Conservation (phyloP, 306 rosid genomes). For the Medicago ruthenica region DNA sequence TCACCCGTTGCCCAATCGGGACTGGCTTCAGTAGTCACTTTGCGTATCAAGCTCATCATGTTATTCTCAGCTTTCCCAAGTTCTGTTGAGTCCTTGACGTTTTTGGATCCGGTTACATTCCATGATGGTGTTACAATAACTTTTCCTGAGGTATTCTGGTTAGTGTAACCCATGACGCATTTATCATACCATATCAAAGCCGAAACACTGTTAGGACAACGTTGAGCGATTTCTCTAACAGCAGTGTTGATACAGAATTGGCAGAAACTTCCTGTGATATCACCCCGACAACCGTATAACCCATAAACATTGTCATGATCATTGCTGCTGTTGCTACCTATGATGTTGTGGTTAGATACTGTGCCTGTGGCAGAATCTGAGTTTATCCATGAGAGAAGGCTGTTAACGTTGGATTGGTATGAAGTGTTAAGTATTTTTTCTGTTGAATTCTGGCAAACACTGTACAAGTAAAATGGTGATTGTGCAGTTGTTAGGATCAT, state of each 20-base stretch:
- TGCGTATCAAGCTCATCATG: conserved; percentile 23
- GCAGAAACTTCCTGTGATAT: conserved; percentile 1
- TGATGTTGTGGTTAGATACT: background rate
- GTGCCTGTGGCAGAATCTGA: background rate
- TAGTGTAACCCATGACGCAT: conserved; percentile 34
- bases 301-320: conserved; percentile 24
- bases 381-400: conserved; percentile 1
- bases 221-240: background rate
- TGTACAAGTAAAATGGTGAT: background rate
- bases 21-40: conserved; percentile 6
- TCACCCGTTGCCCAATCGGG: background rate
- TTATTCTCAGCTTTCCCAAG: background rate
- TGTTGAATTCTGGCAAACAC: conserved; percentile 12
- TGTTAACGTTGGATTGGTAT: conserved; percentile 29
- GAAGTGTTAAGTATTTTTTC: background rate
- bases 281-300: conserved; percentile 18
- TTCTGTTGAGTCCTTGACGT: conserved; percentile 3
- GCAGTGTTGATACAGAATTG: conserved; percentile 41
- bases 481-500: conserved; percentile 20
- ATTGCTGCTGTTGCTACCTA: background rate
- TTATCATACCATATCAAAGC: conserved; percentile 34
- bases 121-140: background rate
- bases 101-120: background rate
- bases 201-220: conserved; percentile 22
- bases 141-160: conserved; percentile 1